Evolutionary conservation across 208 protist genomes (phyloP).

Genomic region (Vickermania spadyakhi): DNA sequence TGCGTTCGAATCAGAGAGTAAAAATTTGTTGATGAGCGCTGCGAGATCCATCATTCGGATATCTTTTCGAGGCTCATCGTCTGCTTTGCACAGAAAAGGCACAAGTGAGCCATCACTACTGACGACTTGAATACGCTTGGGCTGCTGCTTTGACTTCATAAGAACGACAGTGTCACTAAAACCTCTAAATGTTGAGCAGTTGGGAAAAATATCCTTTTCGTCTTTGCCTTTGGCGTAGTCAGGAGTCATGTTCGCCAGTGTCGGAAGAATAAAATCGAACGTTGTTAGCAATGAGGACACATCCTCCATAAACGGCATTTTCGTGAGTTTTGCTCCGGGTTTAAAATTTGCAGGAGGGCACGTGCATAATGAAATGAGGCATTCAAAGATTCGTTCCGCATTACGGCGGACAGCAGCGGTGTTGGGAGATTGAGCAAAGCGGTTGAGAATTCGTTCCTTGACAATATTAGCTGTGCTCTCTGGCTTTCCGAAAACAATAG

Average conservation of each 20-base stretch:
- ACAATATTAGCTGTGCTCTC: conserved; percentile 21
- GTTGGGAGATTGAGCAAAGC: conserved; percentile 24
- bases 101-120: conserved; percentile 61
- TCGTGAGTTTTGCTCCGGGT: conserved; percentile 21
- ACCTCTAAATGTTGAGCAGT: conserved; percentile 44
- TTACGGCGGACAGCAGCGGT: conserved; percentile 30
- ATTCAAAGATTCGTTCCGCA: conserved; percentile 46
- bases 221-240: conserved; percentile 17
- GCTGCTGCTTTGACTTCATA: conserved; percentile 89
- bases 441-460: conserved; percentile 31
- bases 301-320: conserved; percentile 48
- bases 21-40: conserved; percentile 90
- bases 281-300: conserved; percentile 31
- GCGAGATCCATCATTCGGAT: conserved; percentile 95
- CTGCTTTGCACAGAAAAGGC: conserved; percentile 89
- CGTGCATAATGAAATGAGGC: conserved; percentile 74
- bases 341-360: conserved; percentile 26
- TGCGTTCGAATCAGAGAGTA: conserved; percentile 71
- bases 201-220: conserved; percentile 32
- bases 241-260: conserved; percentile 63
- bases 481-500: conserved; percentile 61
- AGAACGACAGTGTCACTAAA: conserved; percentile 69
- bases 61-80: conserved; percentile 93
- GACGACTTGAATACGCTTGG: conserved; percentile 84
- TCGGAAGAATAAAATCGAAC: conserved; percentile 56